Percentiles rank a stretch among this genome's conserved stretches.
These are phyloP conservation scores for Cytospora mali DNA, from an alignment of 2,329 filamentous ascomycete genomes.

Conservation along the genomic window DNA sequence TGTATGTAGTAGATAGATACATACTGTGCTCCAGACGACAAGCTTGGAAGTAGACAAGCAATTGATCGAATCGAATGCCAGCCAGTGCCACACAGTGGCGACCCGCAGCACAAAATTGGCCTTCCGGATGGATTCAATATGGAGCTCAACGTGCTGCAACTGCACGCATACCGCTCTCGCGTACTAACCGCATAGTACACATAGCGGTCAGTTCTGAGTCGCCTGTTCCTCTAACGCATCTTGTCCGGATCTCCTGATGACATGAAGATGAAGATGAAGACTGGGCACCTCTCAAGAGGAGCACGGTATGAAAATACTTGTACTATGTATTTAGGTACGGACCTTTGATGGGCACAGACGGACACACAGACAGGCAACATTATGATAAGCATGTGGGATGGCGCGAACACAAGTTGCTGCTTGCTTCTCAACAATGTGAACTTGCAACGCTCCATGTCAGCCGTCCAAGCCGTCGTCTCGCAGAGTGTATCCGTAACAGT, in stretches of 20 bases:
- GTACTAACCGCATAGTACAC: slow-evolving; percentile 21
- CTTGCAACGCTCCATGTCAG: slow-evolving; percentile 1
- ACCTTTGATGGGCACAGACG: neutral
- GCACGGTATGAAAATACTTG: neutral
- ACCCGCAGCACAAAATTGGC: slow-evolving; percentile 23
- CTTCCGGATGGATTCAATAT: slow-evolving; percentile 13
- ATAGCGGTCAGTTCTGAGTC: slow-evolving; percentile 24
- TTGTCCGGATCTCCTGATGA: slow-evolving; percentile 16
- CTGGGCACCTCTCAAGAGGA: neutral
- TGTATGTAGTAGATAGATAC: neutral
- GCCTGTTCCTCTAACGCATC: slow-evolving; percentile 1
- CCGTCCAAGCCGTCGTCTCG: neutral
- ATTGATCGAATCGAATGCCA: slow-evolving; percentile 7
- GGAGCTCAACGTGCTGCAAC: slow-evolving; percentile 19
- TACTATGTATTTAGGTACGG: neutral
- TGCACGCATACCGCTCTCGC: slow-evolving; percentile 21
- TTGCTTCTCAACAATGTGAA: slow-evolving; percentile 1
- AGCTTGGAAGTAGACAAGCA: neutral
- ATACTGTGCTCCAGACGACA: neutral
- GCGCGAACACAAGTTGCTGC: neutral
- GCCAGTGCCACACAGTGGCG: slow-evolving; percentile 21
- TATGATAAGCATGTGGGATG: neutral
- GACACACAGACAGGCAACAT: neutral
- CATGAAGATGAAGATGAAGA: neutral
- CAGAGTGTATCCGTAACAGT: neutral